Evolutionary conservation across 116 monocot genomes (phyloP).

Genomic region (Cymodocea nodosa): DNA sequence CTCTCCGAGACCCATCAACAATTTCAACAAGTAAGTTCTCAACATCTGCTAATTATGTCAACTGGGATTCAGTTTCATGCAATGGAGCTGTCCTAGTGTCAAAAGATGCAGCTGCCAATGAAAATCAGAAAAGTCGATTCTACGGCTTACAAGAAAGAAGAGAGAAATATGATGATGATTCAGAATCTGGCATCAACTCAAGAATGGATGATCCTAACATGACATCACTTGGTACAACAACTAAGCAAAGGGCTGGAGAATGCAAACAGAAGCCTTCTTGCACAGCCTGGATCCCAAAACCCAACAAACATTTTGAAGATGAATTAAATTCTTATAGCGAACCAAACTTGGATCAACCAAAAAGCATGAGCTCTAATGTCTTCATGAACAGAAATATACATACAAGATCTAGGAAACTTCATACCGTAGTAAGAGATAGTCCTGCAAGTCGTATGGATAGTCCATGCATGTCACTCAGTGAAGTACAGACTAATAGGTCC

Average conservation of each 20-base stretch:
- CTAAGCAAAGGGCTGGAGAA: constrained; percentile 20
- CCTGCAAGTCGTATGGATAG: constrained; percentile 41
- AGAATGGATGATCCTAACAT: constrained; percentile 10
- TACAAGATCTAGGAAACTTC: constrained; percentile 26
- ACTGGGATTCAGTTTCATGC: constrained; percentile 44
- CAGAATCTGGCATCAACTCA: constrained; percentile 25
- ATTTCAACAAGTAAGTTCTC: constrained; percentile 63
- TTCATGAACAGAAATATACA: constrained; percentile 19
- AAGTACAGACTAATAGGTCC: constrained; percentile 23
- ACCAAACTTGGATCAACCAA: constrained; percentile 5
- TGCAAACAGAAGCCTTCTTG: neutral
- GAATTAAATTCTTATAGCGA: constrained; percentile 50
- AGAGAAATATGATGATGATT: constrained; percentile 16
- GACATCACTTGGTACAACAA: constrained; percentile 18
- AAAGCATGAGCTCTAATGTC: constrained; percentile 12
- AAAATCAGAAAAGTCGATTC: constrained; percentile 2
- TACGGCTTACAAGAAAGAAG: constrained; percentile 14
- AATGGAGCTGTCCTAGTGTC: constrained; percentile 18
- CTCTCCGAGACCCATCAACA: constrained; percentile 76
- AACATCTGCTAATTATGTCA: constrained; percentile 24
- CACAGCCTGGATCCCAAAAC: constrained; percentile 8
- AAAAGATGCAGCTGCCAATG: constrained; percentile 5
- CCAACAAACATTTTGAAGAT: constrained; percentile 27
- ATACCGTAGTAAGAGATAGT: constrained; percentile 15
- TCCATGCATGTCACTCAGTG: constrained; percentile 48